Base-by-base conservation (phyloP, 2,329 filamentous ascomycete species). In the Colletotrichum sp. region DNA sequence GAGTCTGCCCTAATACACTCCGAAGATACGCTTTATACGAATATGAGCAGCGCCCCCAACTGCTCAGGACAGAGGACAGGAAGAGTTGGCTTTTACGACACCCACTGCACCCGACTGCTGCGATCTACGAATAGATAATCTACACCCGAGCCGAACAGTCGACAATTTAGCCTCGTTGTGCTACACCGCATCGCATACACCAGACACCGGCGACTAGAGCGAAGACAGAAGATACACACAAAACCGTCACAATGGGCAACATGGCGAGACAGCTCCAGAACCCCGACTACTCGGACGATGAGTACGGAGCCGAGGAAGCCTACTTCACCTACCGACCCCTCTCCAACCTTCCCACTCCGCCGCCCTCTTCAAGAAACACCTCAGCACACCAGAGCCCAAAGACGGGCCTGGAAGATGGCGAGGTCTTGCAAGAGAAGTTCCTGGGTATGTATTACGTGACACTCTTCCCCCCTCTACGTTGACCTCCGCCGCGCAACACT, bases 251-350 rank as follows among this genome's bases (percentile, higher is more conserved):
- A 71, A 78, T 78, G 77, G 72, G 76, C 70, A 78, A 49, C 52
- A 70, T 77, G 72, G 67, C 77, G 63, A 75, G 72, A 52, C 72
- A 79, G 49, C 11, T 69, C 19, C 73, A 76, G 55, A 67, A 72
- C 61, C 52, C 61, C 70, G 79, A 79, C 71, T 79, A 78, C 70
- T 79, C 80, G 59, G 85, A 87, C 77, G 86, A 89, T 79, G 87
- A 89, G 72, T 86, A 86, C 78, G 88, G 89, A 79, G 86, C 87
- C 78, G 87, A 88, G 80, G 87, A 88, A 75, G 87, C 88, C 78
- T 91, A 90, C 83, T 92, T 92, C 80, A 92, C 92, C 78, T 94
- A 94, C 83, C 89, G 91, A 64, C 92, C 92, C 12, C 87, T 94
- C 68, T 94, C 92, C 34, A 93, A 92, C 82, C 88, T 94, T 27